Evolutionary conservation across 2,329 filamentous ascomycete species (phyloP).

Genomic region (Penicillium sp.): DNA sequence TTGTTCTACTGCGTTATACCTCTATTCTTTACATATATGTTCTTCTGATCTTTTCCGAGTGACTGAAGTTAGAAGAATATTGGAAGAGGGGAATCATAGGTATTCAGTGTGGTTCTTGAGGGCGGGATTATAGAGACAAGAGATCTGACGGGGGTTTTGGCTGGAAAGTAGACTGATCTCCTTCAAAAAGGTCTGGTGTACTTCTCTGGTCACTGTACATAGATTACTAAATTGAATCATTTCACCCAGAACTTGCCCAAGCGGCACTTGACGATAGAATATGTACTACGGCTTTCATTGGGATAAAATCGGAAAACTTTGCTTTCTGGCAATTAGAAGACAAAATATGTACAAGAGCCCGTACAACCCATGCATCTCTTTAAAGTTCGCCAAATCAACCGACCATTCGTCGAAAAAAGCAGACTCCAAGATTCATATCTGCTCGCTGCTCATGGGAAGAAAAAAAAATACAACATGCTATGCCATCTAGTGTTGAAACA

Average conservation of each 20-base stretch:
- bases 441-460: conserved; percentile 9
- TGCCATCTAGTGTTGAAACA: conserved; percentile 14
- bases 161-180: neutral
- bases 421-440: conserved; percentile 8
- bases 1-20: conserved; percentile 14
- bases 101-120: conserved; percentile 14
- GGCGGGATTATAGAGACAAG: conserved; percentile 5
- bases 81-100: conserved; percentile 5
- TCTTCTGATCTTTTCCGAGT: conserved; percentile 3
- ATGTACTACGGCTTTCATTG: neutral
- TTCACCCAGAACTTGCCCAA: neutral
- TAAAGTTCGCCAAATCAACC: conserved; percentile 5
- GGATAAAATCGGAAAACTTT: neutral
- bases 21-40: conserved; percentile 7
- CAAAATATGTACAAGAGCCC: conserved; percentile 14
- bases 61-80: neutral
- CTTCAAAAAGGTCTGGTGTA: neutral
- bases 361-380: neutral
- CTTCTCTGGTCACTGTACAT: conserved; percentile 22
- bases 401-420: conserved; percentile 8
- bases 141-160: conserved; percentile 1
- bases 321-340: neutral
- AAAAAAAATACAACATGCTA: conserved; percentile 12
- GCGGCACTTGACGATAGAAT: neutral
- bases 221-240: conserved; percentile 16